phyloP scores from a whole-genome alignment of 495 filamentous ascomycete genomes.

The Ramalina intermedia region DNA sequence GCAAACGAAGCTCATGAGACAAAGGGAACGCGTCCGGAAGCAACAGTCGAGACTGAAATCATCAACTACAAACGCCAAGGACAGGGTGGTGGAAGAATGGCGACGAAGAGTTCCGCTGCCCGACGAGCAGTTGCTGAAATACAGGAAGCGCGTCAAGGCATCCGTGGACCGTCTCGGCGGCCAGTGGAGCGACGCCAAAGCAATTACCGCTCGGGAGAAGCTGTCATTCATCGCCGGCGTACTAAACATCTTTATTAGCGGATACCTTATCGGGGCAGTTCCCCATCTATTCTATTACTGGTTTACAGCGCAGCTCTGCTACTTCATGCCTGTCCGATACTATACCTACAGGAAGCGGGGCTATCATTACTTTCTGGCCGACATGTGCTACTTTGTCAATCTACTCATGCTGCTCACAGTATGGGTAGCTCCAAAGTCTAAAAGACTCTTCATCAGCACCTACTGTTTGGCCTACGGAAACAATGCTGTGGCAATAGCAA shows the following conservation, averaged over 20 bases:
- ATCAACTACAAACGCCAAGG: slow-evolving; percentile 39
- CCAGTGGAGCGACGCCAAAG: slow-evolving; percentile 77
- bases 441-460: slow-evolving; percentile 81
- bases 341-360: slow-evolving; percentile 80
- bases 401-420: slow-evolving; percentile 66
- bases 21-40: slow-evolving; percentile 70
- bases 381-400: slow-evolving; percentile 98
- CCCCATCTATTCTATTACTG: slow-evolving; percentile 82
- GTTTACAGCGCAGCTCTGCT: slow-evolving; percentile 74
- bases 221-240: slow-evolving; percentile 90
- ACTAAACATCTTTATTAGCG: slow-evolving; percentile 91
- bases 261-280: slow-evolving; percentile 76
- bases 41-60: slow-evolving; percentile 62
- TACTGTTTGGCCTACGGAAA: slow-evolving; percentile 91
- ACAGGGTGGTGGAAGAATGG: slow-evolving; percentile 80
- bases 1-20: slow-evolving; percentile 61
- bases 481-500: slow-evolving; percentile 93
- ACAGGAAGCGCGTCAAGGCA: slow-evolving; percentile 68
- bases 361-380: slow-evolving; percentile 94
- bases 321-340: slow-evolving; percentile 93
- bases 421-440: slow-evolving; percentile 84
- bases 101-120: slow-evolving; percentile 65
- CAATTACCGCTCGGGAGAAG: slow-evolving; percentile 84
- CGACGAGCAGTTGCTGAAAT: slow-evolving; percentile 86
- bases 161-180: slow-evolving; percentile 76